A percentile compares a stretch with the other conserved stretches of the same genome.
These are phyloP conservation scores for Magnolia changhungtana DNA, from an alignment of 164 flowering plant genomes.

Conservation along the genomic window DNA sequence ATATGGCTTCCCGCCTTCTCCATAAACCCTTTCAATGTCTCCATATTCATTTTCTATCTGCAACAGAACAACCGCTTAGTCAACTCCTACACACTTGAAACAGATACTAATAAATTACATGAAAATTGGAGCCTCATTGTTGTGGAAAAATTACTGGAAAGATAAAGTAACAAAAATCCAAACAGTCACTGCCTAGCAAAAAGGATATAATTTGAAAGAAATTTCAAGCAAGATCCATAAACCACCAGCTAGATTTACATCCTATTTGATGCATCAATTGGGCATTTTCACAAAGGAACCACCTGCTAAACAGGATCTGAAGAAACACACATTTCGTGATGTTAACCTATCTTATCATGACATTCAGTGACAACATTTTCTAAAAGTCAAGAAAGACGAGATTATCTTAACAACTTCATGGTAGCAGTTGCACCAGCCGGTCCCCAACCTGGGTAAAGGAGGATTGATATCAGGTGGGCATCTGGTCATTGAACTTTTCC, in stretches of 20 bases:
- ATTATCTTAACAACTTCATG: too few species aligned
- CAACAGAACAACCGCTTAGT: slow-evolving; percentile 8
- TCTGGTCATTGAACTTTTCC: too few species aligned
- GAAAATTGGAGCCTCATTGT: neutral
- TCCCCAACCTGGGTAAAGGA: too few species aligned
- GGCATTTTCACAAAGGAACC: neutral
- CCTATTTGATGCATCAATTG: neutral
- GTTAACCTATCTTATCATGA: neutral
- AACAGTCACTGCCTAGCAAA: neutral
- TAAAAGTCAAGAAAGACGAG: neutral
- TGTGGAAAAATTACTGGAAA: neutral
- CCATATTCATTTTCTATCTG: slow-evolving; percentile 99
- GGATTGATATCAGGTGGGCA: too few species aligned
- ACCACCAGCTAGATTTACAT: neutral
- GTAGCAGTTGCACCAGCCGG: too few species aligned
- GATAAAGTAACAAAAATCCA: neutral
- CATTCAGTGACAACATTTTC: neutral
- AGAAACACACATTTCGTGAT: neutral
- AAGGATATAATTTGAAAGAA: neutral
- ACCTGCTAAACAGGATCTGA: neutral
- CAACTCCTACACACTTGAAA: neutral
- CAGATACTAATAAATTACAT: neutral
- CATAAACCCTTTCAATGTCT: slow-evolving; percentile 59
- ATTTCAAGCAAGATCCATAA: neutral
- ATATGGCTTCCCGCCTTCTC: slow-evolving; percentile 84